These are phyloP conservation scores for Beauveria caledonica DNA, from an alignment of 2,329 filamentous ascomycete genomes.

Conservation along the genomic window DNA sequence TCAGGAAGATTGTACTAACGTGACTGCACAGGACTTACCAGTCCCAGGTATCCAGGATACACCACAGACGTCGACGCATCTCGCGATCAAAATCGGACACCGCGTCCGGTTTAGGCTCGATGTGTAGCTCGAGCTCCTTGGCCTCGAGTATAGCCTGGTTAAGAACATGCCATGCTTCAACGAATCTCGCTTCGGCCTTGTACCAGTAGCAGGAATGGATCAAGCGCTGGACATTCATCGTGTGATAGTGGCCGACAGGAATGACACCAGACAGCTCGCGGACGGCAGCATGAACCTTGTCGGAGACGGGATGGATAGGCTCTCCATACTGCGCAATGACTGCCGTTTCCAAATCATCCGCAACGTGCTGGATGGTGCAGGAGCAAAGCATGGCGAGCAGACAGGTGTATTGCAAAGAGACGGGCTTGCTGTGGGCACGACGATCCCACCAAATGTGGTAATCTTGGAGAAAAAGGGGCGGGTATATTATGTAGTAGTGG, in stretches of 20 bases:
- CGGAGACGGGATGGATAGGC: constrained; percentile 16
- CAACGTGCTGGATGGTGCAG: constrained; percentile 22
- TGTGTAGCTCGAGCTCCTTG: constrained; percentile 22
- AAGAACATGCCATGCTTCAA: constrained; percentile 25
- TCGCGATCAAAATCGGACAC: constrained; percentile 23
- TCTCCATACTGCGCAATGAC: constrained; percentile 18
- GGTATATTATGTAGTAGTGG: constrained; percentile 27
- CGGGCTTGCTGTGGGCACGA: constrained; percentile 13
- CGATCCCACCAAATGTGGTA: constrained; percentile 26
- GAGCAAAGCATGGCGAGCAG: constrained; percentile 23
- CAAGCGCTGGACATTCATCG: constrained; percentile 22
- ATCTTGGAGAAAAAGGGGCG: constrained; percentile 21
- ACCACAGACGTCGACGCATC: constrained; percentile 25
- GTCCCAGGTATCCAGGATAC: constrained; percentile 26
- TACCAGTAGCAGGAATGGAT: constrained; percentile 26
- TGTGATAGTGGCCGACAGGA: constrained; percentile 21
- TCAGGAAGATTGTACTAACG: neutral
- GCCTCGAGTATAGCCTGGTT: constrained; percentile 24
- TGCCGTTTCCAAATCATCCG: constrained; percentile 15
- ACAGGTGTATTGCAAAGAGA: constrained; percentile 23
- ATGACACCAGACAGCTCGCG: constrained; percentile 21
- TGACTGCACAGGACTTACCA: constrained; percentile 20
- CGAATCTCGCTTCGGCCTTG: constrained; percentile 24
- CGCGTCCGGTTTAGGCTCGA: constrained; percentile 14
- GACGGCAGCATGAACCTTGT: constrained; percentile 19